phyloP scores from a whole-genome alignment of 2,329 filamentous ascomycete genomes.

The Shiraia bambusicola region DNA sequence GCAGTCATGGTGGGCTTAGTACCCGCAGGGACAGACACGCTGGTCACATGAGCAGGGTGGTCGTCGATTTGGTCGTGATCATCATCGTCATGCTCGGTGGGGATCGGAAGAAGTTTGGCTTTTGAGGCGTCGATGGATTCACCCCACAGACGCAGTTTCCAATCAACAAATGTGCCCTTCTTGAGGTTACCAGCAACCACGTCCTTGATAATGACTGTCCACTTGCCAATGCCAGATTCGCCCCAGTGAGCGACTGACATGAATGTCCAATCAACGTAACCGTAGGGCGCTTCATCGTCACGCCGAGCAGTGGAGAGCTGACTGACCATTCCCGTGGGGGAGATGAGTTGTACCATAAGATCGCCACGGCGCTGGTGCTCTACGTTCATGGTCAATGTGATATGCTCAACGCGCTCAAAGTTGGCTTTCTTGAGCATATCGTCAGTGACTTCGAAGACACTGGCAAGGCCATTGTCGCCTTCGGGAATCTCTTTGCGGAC shows the following conservation, averaged over 20 bases:
- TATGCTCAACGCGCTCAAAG: conserved; percentile 83
- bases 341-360: conserved; percentile 86
- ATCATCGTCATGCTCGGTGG: conserved; percentile 78
- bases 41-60: conserved; percentile 62
- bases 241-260: conserved; percentile 99
- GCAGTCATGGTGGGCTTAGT: conserved; percentile 48
- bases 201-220: conserved; percentile 90
- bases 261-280: conserved; percentile 96
- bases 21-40: conserved; percentile 48
- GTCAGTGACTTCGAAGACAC: conserved; percentile 77
- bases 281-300: conserved; percentile 64
- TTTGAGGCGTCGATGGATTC: conserved; percentile 76
- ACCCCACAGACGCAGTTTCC: conserved; percentile 93
- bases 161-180: conserved; percentile 80
- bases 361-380: conserved; percentile 86
- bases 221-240: conserved; percentile 81
- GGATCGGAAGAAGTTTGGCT: conserved; percentile 76
- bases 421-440: conserved; percentile 82
- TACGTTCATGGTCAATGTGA: conserved; percentile 97
- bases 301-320: conserved; percentile 77
- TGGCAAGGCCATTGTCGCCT: conserved; percentile 75
- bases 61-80: conserved; percentile 68
- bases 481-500: conserved; percentile 85
- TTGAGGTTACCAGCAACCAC: conserved; percentile 69
- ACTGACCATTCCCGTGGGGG: conserved; percentile 77